Evolutionary conservation across 2,329 filamentous ascomycete species (phyloP), one percentile per base, ranked within the genome.

Genomic region (Aspergillus sojae): DNA sequence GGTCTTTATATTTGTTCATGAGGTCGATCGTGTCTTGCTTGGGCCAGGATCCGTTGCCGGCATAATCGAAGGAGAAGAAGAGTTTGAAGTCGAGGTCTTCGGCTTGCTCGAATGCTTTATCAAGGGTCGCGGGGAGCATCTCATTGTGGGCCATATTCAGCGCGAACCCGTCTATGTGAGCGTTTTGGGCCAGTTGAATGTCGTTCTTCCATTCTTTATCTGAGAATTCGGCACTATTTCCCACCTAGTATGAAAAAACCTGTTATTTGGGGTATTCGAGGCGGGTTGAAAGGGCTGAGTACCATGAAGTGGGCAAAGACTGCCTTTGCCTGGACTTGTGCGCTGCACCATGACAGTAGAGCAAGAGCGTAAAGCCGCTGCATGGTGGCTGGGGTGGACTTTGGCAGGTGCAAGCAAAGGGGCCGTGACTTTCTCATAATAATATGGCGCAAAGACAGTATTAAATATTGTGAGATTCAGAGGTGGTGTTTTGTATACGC

Each of bases 161-260:
- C 2, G 72, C 79, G 64, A 81, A 81, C 19, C 69, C 79, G 62
- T 80, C 78, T 52, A 81, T 78, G 21, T 73, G 65, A 1, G 77
- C 74, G 2, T 67, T 71, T 61, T 76, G 66, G 7, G 79, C 79
- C 1, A 73, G 62, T 4, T 50, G 53, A 5, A 81, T 79, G 54
- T 80, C 74, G 45, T 59, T 57, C 53, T 70, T 58, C 74, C 74
- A 78, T 48, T 69, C 61, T 11, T 34, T 43, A 4, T 61, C 32
- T 0, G 62, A 62, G 48, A 64, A 69, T 11, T 64, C 64, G 3
- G 45, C 64, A 0, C 65, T 56, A 36, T 70, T 70, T 4, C 58
- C 60, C 43, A 68, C 48, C 77, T 41, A 81, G 73, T 11, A 11
- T 62, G 80, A 77, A 39, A 71, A 78, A 75, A 10, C 14, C 16